Conservation (phyloP, 2,329 filamentous ascomycete species). For the Trichothecium roseum region DNA sequence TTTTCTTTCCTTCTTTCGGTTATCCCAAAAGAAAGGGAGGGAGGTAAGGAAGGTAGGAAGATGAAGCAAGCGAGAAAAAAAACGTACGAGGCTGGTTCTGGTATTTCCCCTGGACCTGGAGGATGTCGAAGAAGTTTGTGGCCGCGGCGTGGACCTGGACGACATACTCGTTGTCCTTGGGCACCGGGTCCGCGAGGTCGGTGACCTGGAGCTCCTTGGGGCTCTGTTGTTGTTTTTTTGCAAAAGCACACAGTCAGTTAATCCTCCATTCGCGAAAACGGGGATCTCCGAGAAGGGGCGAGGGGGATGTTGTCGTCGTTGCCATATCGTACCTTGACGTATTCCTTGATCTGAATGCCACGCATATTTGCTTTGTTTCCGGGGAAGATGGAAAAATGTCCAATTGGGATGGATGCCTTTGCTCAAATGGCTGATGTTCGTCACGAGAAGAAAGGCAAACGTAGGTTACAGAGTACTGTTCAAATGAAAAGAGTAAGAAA, state of each 20-base stretch:
- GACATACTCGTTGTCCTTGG: slow-evolving; percentile 66
- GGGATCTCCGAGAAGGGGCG: neutral
- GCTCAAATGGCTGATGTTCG: too few species aligned
- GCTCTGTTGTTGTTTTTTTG: slow-evolving; percentile 40
- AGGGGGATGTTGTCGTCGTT: too few species aligned
- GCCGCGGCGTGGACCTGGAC: slow-evolving; percentile 79
- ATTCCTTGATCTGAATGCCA: slow-evolving; percentile 63
- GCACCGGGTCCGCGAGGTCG: slow-evolving; percentile 63
- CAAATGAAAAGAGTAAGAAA: too few species aligned
- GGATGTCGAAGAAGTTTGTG: slow-evolving; percentile 94
- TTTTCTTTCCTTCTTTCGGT: too few species aligned
- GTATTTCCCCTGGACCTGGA: slow-evolving; percentile 93
- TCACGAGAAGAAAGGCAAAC: too few species aligned
- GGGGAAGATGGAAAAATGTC: too few species aligned
- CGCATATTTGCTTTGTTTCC: slow-evolving; percentile 44
- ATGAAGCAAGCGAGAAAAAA: neutral
- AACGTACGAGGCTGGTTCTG: slow-evolving; percentile 67
- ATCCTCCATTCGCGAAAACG: too few species aligned
- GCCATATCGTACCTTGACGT: slow-evolving; percentile 64
- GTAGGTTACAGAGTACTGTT: too few species aligned
- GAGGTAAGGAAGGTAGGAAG: neutral
- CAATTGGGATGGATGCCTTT: too few species aligned
- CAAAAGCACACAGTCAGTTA: too few species aligned
- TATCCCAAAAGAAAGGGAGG: neutral
- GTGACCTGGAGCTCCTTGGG: slow-evolving; percentile 70